phyloP scores from a whole-genome alignment of 768 basidiomycete genomes.

The Cystobasidiopsis lactophilus region DNA sequence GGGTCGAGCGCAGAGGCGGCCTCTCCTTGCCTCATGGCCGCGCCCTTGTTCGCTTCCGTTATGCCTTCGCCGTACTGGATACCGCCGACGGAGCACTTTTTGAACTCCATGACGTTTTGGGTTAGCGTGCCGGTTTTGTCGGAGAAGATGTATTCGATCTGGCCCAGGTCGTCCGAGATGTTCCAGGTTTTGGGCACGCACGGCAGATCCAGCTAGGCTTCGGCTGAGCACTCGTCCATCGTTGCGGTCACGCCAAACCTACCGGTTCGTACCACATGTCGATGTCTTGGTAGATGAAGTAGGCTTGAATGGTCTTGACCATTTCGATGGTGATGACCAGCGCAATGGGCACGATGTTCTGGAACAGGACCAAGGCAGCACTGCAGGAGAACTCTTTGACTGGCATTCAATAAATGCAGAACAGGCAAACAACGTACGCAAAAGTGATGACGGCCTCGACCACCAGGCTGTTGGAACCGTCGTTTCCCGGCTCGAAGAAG shows the following conservation, averaged over 20 bases:
- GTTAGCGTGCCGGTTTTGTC: conserved; percentile 96
- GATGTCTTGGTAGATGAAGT: conserved; percentile 81
- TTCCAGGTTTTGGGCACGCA: conserved; percentile 97
- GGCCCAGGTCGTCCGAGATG: conserved; percentile 92
- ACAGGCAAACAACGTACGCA: conserved; percentile 53
- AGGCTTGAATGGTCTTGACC: conserved; percentile 93
- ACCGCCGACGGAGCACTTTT: conserved; percentile 78
- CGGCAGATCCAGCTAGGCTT: conserved; percentile 41
- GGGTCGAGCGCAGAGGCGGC: conserved; percentile 40
- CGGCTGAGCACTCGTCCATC: not conserved
- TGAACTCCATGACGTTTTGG: conserved; percentile 97
- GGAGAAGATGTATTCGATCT: conserved; percentile 86
- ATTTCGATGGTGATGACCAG: conserved; percentile 95
- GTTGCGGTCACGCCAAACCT: conserved; percentile 2
- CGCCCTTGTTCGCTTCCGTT: conserved; percentile 85
- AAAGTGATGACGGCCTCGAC: conserved; percentile 73
- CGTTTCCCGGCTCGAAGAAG: conserved; percentile 45
- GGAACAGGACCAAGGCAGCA: conserved; percentile 82
- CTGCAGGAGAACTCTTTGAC: conserved; percentile 26
- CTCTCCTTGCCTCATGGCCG: conserved; percentile 59
- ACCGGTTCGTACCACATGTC: conserved; percentile 80
- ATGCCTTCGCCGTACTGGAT: conserved; percentile 59
- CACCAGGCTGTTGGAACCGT: conserved; percentile 38
- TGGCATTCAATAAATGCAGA: not conserved
- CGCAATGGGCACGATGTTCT: conserved; percentile 89